Evolutionary conservation across 208 protist species (phyloP), one percentile per base, ranked within the genome.

Genomic region (Wallacemonas collosoma): DNA sequence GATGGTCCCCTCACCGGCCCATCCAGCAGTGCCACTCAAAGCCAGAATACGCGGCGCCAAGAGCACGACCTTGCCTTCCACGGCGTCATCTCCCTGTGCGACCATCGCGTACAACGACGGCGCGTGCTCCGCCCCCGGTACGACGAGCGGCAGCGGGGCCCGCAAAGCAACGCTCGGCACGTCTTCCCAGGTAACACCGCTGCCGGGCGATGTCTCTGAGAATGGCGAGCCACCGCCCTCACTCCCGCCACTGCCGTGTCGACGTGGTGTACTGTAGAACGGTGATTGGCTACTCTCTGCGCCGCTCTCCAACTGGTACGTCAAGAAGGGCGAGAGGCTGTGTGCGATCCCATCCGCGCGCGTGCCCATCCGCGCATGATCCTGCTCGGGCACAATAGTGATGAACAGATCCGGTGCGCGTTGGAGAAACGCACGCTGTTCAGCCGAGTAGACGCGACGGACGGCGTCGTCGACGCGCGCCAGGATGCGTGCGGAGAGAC

Each of bases 361-460:
- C 45, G 45, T 50, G 45, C 45, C 8, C 45, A 26, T 26, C 26
- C 26, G 26, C 26, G 26, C 26, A 26, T 26, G 26, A 26, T 63
- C 57, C 39, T 63, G 26, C 36, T 65, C 60, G 11, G 45, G 3
- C 9, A 69, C 75, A 48, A 80, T 38, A 48, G 36, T 53, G 39
- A 79, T 76, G 71, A 90, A 96, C 36, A 96, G 67, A 75, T 96
- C 91, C 2, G 91, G 91, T 48, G 91, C 87, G 58, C 86, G 71
- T 55, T 96, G 91, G 36, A 96, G 60, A 74, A 96, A 96, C 12
- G 76, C 78, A 17, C 65, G 82, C 68, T 94, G 87, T 61, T 87
- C 83, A 2, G 71, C 55, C 9, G 81, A 81, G 72, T 90, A 94
- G 35, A 86, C 69, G 8, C 87, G 81, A 17, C 71, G 47, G 1